These are phyloP conservation scores for Penicillium psychrofluorescens DNA, from an alignment of 495 filamentous ascomycete species.

Conservation along the genomic window DNA sequence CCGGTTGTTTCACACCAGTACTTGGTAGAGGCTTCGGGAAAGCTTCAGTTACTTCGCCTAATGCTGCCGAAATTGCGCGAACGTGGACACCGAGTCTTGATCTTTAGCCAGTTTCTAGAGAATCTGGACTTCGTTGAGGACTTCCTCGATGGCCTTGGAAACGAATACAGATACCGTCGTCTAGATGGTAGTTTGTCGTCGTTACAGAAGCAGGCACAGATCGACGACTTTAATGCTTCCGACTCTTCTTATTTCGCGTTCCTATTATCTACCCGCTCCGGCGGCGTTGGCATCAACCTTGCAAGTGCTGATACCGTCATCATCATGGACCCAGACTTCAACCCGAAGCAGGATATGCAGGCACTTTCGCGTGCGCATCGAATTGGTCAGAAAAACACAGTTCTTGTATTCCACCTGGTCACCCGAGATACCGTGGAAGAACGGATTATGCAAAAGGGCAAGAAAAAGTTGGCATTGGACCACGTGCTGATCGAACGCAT, in stretches of 20 bases:
- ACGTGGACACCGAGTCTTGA: slow-evolving; percentile 84
- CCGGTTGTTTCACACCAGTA: slow-evolving; percentile 57
- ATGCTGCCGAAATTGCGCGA: slow-evolving; percentile 87
- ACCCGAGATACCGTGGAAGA: slow-evolving; percentile 86
- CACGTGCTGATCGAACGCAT: slow-evolving; percentile 90
- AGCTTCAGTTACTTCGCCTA: slow-evolving; percentile 76
- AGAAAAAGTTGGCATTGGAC: slow-evolving; percentile 90
- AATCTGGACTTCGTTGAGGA: slow-evolving; percentile 89
- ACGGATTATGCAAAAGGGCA: slow-evolving; percentile 92
- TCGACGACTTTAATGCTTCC: slow-evolving; percentile 87
- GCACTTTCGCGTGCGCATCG: slow-evolving; percentile 89
- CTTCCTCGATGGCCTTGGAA: slow-evolving; percentile 65
- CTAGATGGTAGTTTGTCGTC: slow-evolving; percentile 78
- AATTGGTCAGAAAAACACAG: slow-evolving; percentile 92
- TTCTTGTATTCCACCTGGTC: slow-evolving; percentile 89
- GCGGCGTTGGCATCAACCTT: slow-evolving; percentile 95
- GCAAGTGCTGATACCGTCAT: slow-evolving; percentile 97
- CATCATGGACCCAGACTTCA: slow-evolving; percentile 96
- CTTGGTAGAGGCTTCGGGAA: slow-evolving; percentile 84
- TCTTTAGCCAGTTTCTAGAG: slow-evolving; percentile 94
- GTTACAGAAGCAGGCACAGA: slow-evolving; percentile 84
- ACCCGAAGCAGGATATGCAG: slow-evolving; percentile 96
- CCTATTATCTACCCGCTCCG: slow-evolving; percentile 85
- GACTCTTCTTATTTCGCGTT: slow-evolving; percentile 80
- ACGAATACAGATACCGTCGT: slow-evolving; percentile 54